Base-by-base conservation (phyloP, 257 asterid genomes). In the Nicotiana otophora region DNA sequence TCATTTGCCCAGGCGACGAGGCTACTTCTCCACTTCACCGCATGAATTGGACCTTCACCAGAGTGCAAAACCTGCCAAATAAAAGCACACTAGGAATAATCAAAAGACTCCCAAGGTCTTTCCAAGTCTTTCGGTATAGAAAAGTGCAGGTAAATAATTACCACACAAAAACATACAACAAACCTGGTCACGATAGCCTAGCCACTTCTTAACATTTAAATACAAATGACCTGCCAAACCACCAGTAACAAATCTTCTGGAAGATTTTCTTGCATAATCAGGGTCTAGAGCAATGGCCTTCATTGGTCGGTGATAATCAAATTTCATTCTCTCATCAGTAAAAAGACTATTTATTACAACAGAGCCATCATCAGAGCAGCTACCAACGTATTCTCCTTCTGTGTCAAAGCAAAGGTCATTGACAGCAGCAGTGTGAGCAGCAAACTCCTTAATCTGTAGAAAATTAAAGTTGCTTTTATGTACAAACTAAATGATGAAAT, bases 321-420 rank as follows among this genome's bases (percentile, higher is more conserved):
- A 97, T 88, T 90, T 91, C 93, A 95, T 81, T 87, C 88, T 95
- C 88, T 97, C 98, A 74, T 97, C 98, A 16, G 94, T 88, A 85
- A 97, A 97, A 84, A 97, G 94, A 86, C 98, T 92, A 87, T 87
- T 93, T 86, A 97, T 95, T 82, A 92, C 91, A 87, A 97, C 98
- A 87, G 97, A 92, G 81, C 98, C 98, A 88, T 97, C 98, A 87
- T 95, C 99, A 66, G 99, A 95, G 93, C 99, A 97, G 94, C 99
- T 97, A 84, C 97, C 99, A 79, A 97, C 87, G 86, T 87, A 97
- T 95, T 97, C 99, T 60, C 99, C 99, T 85, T 97, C 99, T 66
- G 88, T 70, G 77, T 97, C 99, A 83, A 97, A 95, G 93, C 93
- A 90, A 81, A 97, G 94, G 89, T 95, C 98, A 87, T 95, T 95